phyloP scores from a whole-genome alignment of 2,329 filamentous ascomycete species.

The Fusarium marasasianum region DNA sequence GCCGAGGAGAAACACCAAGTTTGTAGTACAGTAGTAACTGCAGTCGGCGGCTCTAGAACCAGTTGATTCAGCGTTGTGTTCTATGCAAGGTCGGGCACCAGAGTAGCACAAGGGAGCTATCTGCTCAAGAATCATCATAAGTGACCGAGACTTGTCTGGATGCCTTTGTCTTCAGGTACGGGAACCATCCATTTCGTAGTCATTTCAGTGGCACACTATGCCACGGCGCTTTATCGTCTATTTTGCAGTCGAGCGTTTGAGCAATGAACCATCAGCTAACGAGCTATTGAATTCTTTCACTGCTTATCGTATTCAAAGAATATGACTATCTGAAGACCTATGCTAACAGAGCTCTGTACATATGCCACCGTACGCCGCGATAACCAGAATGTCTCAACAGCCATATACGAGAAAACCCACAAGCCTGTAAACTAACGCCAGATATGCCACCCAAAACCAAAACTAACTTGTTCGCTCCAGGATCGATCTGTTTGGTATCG shows the following conservation, averaged over 20 bases:
- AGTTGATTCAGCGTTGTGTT: neutral
- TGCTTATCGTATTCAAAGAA: neutral
- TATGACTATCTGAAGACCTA: neutral
- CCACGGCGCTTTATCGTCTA: too few relatives aligned
- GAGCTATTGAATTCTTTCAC: neutral
- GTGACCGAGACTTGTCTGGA: neutral
- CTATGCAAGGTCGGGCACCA: neutral
- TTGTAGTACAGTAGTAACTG: constrained; percentile 13
- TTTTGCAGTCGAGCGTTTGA: neutral
- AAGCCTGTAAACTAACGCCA: constrained; percentile 8
- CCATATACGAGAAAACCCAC: neutral
- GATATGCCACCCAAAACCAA: constrained; percentile 13
- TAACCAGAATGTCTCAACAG: neutral
- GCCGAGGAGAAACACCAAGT: neutral
- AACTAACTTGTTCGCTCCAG: neutral
- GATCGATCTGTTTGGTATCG: neutral
- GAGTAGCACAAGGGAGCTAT: neutral
- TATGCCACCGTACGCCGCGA: neutral
- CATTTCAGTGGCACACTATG: neutral
- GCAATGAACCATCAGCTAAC: neutral
- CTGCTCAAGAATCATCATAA: neutral
- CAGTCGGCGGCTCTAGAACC: neutral
- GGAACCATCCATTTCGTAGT: neutral
- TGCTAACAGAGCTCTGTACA: neutral
- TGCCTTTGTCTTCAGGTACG: neutral